Percentiles rank a stretch among this genome's conserved stretches.
Conservation (phyloP, 331 rosid species). For the Ulmus americana region DNA sequence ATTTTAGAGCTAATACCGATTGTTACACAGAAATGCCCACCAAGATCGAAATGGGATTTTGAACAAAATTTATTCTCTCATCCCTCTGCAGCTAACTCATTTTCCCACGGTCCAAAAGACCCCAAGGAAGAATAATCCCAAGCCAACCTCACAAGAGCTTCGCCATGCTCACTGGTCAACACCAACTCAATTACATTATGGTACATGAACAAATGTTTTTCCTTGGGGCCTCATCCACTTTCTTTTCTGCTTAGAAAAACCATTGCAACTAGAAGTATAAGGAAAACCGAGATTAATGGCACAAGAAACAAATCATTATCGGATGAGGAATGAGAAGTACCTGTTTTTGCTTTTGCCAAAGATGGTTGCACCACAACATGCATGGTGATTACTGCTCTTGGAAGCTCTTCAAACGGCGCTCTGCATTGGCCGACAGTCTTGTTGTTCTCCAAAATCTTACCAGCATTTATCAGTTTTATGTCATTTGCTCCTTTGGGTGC, state of each 20-base stretch:
- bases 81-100: slow-evolving; percentile 34
- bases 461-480: slow-evolving; percentile 69
- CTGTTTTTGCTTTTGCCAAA: slow-evolving; percentile 65
- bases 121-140: slow-evolving; percentile 28
- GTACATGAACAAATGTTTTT: slow-evolving; percentile 70
- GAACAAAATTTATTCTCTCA: slow-evolving; percentile 38
- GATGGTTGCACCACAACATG: slow-evolving; percentile 83
- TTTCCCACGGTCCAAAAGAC: slow-evolving; percentile 26
- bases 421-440: slow-evolving; percentile 84
- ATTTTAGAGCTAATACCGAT: slow-evolving; percentile 38
- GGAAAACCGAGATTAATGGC: not conserved
- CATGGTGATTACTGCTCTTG: slow-evolving; percentile 71
- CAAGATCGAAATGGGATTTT: slow-evolving; percentile 37
- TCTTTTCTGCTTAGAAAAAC: slow-evolving; percentile 55
- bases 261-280: not conserved
- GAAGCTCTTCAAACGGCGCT: slow-evolving; percentile 70
- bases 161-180: slow-evolving; percentile 8
- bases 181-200: slow-evolving; percentile 49
- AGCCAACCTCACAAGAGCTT: slow-evolving; percentile 36
- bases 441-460: slow-evolving; percentile 81
- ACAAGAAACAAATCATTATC: not conserved
- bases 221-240: slow-evolving; percentile 61
- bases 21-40: slow-evolving; percentile 42
- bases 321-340: slow-evolving; percentile 31
- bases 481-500: slow-evolving; percentile 76